These are phyloP conservation scores for Arthroderma uncinatum DNA, from an alignment of 2,329 filamentous ascomycete genomes.

Conservation along the genomic window DNA sequence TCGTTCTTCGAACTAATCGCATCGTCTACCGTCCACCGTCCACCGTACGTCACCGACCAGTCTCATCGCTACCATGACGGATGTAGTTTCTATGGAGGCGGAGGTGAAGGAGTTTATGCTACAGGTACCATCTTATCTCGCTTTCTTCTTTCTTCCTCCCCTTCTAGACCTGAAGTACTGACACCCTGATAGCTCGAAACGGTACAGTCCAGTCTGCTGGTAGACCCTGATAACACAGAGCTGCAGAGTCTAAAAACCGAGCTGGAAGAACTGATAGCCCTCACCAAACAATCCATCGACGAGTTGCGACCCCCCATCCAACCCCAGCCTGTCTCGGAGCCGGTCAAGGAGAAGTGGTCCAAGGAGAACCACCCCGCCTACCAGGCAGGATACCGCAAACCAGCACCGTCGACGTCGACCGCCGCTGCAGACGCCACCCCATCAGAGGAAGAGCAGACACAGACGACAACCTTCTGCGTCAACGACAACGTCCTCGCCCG, in stretches of 20 bases:
- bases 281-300: conserved; percentile 68
- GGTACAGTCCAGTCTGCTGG: conserved; percentile 61
- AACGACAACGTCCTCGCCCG: conserved; percentile 86
- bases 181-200: conserved; percentile 55
- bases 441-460: conserved; percentile 43
- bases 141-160: not conserved
- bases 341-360: conserved; percentile 63
- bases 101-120: conserved; percentile 50
- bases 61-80: conserved; percentile 27
- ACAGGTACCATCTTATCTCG: conserved; percentile 34
- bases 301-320: conserved; percentile 56
- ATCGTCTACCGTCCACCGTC: no score
- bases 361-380: conserved; percentile 69
- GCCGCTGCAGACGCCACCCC: conserved; percentile 23
- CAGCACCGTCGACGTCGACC: conserved; percentile 14
- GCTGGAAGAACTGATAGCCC: conserved; percentile 68
- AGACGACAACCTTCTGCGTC: conserved; percentile 57
- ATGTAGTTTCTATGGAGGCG: conserved; percentile 35
- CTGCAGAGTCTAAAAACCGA: conserved; percentile 66
- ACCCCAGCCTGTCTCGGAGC: conserved; percentile 39
- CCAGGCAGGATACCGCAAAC: conserved; percentile 48
- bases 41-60: no score
- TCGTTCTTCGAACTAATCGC: no score
- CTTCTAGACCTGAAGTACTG: not conserved
- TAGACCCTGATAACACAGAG: conserved; percentile 69